These are phyloP conservation scores for Serendipita sp. DNA, from an alignment of 768 basidiomycete genomes.

Conservation along the genomic window DNA sequence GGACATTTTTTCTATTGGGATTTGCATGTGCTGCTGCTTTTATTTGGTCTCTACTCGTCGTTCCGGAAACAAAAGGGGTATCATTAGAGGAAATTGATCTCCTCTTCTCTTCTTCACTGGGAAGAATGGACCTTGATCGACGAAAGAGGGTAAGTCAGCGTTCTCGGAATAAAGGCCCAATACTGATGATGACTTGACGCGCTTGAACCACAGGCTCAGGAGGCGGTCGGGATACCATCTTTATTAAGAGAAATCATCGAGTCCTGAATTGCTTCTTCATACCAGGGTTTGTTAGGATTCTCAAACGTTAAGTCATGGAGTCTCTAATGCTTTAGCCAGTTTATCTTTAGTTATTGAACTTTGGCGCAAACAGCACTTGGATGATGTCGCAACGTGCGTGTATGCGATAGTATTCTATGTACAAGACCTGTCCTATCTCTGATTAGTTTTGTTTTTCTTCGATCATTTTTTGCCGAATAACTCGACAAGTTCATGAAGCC, in stretches of 20 bases:
- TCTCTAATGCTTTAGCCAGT: too few species aligned
- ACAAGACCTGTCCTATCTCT: too few species aligned
- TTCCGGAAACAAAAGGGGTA: conserved; percentile 66
- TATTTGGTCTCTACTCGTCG: conserved; percentile 49
- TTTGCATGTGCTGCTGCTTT: conserved; percentile 49
- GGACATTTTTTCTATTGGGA: conserved; percentile 55
- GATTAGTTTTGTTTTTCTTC: too few species aligned
- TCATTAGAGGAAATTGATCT: conserved; percentile 61
- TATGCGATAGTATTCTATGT: too few species aligned
- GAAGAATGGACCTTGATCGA: not conserved
- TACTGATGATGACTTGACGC: not conserved
- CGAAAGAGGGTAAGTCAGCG: not conserved
- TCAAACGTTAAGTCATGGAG: too few species aligned
- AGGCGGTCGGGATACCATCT: not conserved
- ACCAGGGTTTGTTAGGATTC: too few species aligned
- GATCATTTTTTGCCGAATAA: too few species aligned
- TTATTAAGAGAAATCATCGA: not conserved
- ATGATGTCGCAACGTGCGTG: too few species aligned
- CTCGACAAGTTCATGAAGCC: too few species aligned
- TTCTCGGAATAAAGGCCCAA: not conserved
- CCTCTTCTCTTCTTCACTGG: not conserved
- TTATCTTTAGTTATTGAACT: too few species aligned
- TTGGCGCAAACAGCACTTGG: too few species aligned
- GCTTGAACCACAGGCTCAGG: not conserved
- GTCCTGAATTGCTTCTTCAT: not conserved